Conservation (phyloP, 164 flowering plant species). For the Aristolochia fimbriata region DNA sequence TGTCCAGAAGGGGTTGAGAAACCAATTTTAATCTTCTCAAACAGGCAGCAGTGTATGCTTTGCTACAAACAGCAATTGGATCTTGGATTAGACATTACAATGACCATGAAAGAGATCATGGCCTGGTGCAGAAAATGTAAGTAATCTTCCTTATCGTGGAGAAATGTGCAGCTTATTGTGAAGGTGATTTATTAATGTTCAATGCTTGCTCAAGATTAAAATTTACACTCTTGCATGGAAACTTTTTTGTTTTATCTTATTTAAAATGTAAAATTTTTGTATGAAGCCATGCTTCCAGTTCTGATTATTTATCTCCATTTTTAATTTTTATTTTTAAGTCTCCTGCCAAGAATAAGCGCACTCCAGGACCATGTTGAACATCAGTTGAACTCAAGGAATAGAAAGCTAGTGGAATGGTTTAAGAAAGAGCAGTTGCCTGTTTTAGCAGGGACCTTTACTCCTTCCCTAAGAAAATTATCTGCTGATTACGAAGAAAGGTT, state of each 20-base stretch:
- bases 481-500: slow-evolving; percentile 46
- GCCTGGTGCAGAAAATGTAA: slow-evolving; percentile 41
- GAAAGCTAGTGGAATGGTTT: slow-evolving; percentile 44
- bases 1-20: not conserved
- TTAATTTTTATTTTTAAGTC: slow-evolving; percentile 22
- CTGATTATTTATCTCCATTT: not conserved
- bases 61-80: slow-evolving; percentile 39
- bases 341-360: slow-evolving; percentile 27
- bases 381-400: slow-evolving; percentile 28
- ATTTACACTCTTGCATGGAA: not conserved
- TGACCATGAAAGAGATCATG: slow-evolving; percentile 18
- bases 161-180: too few relatives aligned
- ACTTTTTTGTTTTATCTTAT: not conserved
- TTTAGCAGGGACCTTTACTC: slow-evolving; percentile 32
- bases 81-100: slow-evolving; percentile 28
- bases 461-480: slow-evolving; percentile 38
- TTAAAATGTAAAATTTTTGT: not conserved
- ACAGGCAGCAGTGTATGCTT: slow-evolving; percentile 58
- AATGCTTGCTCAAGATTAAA: not conserved
- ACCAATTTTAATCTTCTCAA: slow-evolving; percentile 1
- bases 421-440: slow-evolving; percentile 37
- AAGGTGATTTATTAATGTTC: not conserved
- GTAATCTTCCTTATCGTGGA: slow-evolving; percentile 5
- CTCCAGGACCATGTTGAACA: slow-evolving; percentile 33
- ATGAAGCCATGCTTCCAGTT: not conserved